Percentiles rank a stretch among this genome's conserved stretches.
Evolutionary conservation across 371 early-diverging fungal genomes (phyloP).

Genomic region (Mortierella sp.): DNA sequence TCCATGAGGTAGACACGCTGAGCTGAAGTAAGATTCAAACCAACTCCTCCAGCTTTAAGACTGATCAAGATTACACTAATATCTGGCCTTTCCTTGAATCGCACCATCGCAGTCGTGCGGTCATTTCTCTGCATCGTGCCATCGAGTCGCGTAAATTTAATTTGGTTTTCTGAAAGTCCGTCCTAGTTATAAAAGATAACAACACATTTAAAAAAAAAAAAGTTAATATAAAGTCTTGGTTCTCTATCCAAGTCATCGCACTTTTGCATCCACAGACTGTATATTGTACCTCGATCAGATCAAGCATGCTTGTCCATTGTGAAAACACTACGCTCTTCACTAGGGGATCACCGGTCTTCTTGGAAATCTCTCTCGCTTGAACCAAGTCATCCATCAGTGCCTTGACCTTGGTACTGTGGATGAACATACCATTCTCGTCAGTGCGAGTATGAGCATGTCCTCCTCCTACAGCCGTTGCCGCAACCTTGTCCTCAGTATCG

Average conservation of each 20-base stretch:
- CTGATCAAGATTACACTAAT: slow-evolving; percentile 83
- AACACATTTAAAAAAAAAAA: neutral
- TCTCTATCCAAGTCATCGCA: neutral
- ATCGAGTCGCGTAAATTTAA: slow-evolving; percentile 76
- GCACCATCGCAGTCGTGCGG: slow-evolving; percentile 68
- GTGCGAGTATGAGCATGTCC: slow-evolving; percentile 33
- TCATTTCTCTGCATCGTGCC: slow-evolving; percentile 76
- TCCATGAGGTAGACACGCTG: slow-evolving; percentile 78
- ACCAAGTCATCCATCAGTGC: slow-evolving; percentile 66
- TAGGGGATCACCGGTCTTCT: slow-evolving; percentile 24
- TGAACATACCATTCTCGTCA: slow-evolving; percentile 41
- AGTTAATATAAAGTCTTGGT: neutral
- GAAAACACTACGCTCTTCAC: slow-evolving; percentile 86
- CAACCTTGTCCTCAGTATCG: slow-evolving; percentile 46
- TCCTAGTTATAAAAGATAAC: slow-evolving; percentile 26
- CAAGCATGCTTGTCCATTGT: slow-evolving; percentile 85
- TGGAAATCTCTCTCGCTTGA: slow-evolving; percentile 35
- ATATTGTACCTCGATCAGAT: slow-evolving; percentile 67
- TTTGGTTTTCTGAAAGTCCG: slow-evolving; percentile 40
- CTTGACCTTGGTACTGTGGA: slow-evolving; percentile 73
- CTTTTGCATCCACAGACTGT: neutral
- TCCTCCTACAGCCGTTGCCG: slow-evolving; percentile 20
- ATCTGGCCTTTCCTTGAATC: slow-evolving; percentile 63
- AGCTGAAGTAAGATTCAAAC: slow-evolving; percentile 89
- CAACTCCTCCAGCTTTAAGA: slow-evolving; percentile 90